Evolutionary conservation across 805 yeast species (phyloP).

Genomic region (Candida xyloterini): DNA sequence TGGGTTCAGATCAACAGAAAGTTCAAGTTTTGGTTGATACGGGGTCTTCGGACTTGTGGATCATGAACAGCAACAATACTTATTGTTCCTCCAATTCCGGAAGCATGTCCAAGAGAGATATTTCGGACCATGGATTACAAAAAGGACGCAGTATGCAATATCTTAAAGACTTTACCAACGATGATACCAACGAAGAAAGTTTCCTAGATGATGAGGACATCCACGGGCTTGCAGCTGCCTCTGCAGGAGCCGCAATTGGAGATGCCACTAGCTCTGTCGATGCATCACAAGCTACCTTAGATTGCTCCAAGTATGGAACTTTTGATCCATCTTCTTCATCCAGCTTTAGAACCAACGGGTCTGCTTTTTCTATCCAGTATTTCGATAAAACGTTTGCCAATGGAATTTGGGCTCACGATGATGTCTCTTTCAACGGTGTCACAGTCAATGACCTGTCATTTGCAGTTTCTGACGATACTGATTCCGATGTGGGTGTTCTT

Average conservation of each 20-base stretch:
- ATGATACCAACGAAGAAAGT: no score
- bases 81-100: slow-evolving; percentile 33
- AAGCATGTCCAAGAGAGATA: neutral
- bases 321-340: slow-evolving; percentile 41
- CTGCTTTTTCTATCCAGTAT: slow-evolving; percentile 43
- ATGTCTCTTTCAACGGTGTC: slow-evolving; percentile 48
- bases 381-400: slow-evolving; percentile 47
- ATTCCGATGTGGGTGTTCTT: slow-evolving; percentile 66
- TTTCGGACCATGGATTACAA: neutral
- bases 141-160: slow-evolving; percentile 8
- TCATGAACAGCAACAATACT: slow-evolving; percentile 47
- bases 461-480: slow-evolving; percentile 69
- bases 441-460: slow-evolving; percentile 53
- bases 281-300: slow-evolving; percentile 24
- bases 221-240: neutral
- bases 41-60: slow-evolving; percentile 76
- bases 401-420: slow-evolving; percentile 64
- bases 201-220: neutral
- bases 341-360: slow-evolving; percentile 38
- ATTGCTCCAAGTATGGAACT: slow-evolving; percentile 48
- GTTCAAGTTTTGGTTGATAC: slow-evolving; percentile 65
- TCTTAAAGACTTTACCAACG: slow-evolving; percentile 8
- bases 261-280: slow-evolving; percentile 2
- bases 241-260: neutral
- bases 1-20: slow-evolving; percentile 61